A percentile compares a stretch with the other conserved stretches of the same genome.
phyloP scores from a whole-genome alignment of 164 flowering plant species.

The Amborella trichopoda region DNA sequence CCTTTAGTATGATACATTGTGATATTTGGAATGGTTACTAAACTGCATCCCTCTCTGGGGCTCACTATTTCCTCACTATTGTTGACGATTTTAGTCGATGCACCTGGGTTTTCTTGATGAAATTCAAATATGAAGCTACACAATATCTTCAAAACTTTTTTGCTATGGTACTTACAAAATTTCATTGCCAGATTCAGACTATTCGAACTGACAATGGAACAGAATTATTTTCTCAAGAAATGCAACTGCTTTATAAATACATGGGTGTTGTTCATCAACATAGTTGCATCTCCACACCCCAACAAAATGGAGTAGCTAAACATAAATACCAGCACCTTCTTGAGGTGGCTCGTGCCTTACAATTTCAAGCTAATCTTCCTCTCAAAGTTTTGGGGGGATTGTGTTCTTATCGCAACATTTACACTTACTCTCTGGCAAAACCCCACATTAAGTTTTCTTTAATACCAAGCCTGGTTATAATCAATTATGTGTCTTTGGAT shows the following conservation, averaged over 20 bases:
- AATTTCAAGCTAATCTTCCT: background rate
- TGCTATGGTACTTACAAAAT: no score
- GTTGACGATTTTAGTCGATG: background rate
- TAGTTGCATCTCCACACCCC: background rate
- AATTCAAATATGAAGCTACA: background rate
- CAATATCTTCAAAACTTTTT: no score
- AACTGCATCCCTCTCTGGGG: background rate
- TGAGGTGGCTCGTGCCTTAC: background rate
- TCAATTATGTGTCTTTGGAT: slow-evolving; percentile 1
- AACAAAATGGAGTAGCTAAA: background rate
- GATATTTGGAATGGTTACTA: background rate
- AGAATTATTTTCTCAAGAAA: no score
- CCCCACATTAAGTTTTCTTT: background rate
- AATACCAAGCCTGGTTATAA: background rate
- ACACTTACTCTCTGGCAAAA: background rate
- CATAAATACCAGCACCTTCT: background rate
- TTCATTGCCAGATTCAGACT: no score
- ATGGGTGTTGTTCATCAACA: background rate
- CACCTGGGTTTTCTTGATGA: background rate
- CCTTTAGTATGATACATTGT: background rate
- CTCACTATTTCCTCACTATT: background rate
- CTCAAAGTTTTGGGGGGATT: background rate
- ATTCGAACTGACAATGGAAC: no score
- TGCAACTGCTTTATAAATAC: no score
- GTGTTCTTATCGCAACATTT: background rate